Conservation (phyloP, 306 rosid species). For the Fragaria iinumae region DNA sequence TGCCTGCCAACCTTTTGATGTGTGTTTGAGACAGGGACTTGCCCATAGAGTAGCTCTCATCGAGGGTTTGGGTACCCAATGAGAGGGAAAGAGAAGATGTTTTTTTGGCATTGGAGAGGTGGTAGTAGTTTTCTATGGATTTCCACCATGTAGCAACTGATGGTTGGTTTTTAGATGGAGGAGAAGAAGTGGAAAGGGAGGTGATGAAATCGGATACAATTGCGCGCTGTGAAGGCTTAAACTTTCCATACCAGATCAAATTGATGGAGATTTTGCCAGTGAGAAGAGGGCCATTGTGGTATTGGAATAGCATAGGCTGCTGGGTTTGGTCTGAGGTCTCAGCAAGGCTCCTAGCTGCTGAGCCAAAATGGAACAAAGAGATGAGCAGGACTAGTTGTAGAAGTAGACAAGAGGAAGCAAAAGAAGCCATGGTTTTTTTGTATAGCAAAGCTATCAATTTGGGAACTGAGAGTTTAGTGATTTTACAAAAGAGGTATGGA, state of each 20-base stretch:
- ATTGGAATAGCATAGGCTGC: slow-evolving; percentile 44
- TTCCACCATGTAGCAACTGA: slow-evolving; percentile 59
- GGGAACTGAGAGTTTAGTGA: not conserved
- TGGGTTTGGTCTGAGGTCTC: slow-evolving; percentile 34
- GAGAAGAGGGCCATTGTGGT: slow-evolving; percentile 78
- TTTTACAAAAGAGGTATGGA: not conserved
- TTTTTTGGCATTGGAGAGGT: slow-evolving; percentile 23
- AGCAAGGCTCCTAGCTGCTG: slow-evolving; percentile 46
- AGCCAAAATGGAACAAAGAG: slow-evolving; percentile 31
- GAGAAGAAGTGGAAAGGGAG: slow-evolving; percentile 41
- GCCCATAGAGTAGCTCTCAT: slow-evolving; percentile 38
- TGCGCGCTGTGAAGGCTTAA: slow-evolving; percentile 64
- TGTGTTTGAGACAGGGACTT: slow-evolving; percentile 48
- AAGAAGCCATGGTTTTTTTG: slow-evolving; percentile 19
- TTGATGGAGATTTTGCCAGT: slow-evolving; percentile 48
- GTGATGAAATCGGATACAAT: slow-evolving; percentile 61
- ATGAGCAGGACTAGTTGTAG: slow-evolving; percentile 18
- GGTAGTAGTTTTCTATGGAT: slow-evolving; percentile 38
- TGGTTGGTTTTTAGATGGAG: slow-evolving; percentile 27
- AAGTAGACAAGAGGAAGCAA: not conserved
- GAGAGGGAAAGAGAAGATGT: slow-evolving; percentile 20
- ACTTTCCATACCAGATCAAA: slow-evolving; percentile 74
- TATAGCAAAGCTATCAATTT: not conserved
- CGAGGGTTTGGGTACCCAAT: slow-evolving; percentile 40
- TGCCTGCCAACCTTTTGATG: slow-evolving; percentile 32